Evolutionary conservation across 441 rosid genomes (phyloP), one percentile per base, ranked within the genome.

Genomic region (Populus hybrid): DNA sequence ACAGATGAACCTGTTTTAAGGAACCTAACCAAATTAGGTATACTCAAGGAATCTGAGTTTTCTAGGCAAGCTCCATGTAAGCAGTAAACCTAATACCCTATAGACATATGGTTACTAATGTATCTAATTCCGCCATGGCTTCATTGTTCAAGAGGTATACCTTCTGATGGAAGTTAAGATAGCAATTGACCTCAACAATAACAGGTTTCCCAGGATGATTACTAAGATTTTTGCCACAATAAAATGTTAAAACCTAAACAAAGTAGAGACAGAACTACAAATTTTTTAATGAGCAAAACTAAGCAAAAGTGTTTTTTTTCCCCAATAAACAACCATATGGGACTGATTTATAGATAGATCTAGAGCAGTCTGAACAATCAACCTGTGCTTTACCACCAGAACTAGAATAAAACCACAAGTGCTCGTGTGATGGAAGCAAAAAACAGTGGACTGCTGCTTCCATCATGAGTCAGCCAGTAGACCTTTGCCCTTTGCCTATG

Each of bases 1-100:
- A 56, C 72, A 0, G 24, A 67, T 26, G 86, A 83, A 77, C 73
- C 77, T 35, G 77, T 69, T 16, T 80, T 65, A 84, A n/a, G 24
- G 20, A 64, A 10, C 11, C 64, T 59, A 8, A 8, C 50, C 50
- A 42, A 42, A 42, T 42, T 9, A 42, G 50, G 50, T 42, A 42
- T 42, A 2, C 12, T 59, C 64, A n/a, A 59, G 64, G 26, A n/a
- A 21, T 59, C 64, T 59, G 24, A n/a, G 12, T 59, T 59, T 59
- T 59, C 24, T n/a, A 59, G 26, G 64, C 24, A 59, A n/a, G 24
- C 24, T 59, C 64, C 26, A 59, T 59, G 50, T 2, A 10, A 42
- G 50, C 50, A 42, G 50, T 8, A 9, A 59, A 23, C 4, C 26
- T 59, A 59, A 59, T n/a, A 59, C 24, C 64, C 53, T 3, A 12